A percentile compares a stretch with the other conserved stretches of the same genome.
phyloP scores from a whole-genome alignment of 176 grass and related monocot genomes.

The Oryza glaberrima region DNA sequence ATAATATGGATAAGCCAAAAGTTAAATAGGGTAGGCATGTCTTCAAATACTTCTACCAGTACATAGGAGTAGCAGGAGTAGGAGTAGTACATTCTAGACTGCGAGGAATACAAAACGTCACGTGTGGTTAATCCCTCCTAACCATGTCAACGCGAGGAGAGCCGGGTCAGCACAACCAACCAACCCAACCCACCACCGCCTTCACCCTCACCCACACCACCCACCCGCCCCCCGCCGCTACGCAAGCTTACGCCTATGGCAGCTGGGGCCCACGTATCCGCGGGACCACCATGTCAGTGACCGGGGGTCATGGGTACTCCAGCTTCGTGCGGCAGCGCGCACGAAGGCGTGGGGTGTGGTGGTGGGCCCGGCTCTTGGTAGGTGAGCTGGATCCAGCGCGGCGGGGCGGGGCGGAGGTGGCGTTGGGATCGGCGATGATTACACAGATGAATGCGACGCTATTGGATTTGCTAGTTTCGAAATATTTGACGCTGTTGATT shows the following conservation, averaged over 20 bases:
- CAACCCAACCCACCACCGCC: background rate
- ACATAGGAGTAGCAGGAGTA: too few species aligned
- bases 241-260: background rate
- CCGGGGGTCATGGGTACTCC: background rate
- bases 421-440: background rate
- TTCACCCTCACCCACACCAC: too few species aligned
- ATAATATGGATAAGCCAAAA: too few species aligned
- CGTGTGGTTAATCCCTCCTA: constrained; percentile 22
- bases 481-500: too few species aligned
- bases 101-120: background rate
- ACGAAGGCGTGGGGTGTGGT: too few species aligned
- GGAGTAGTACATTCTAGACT: constrained; percentile 4
- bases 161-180: constrained; percentile 26
- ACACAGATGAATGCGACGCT: background rate
- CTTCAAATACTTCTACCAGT: too few species aligned
- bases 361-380: background rate
- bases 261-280: accelerated
- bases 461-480: too few species aligned
- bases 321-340: background rate
- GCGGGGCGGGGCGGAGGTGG: too few species aligned
- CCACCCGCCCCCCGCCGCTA: too few species aligned
- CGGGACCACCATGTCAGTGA: background rate
- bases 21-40: too few species aligned
- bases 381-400: constrained; percentile 51
- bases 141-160: background rate